phyloP scores from a whole-genome alignment of 805 yeast genomes.

The Wickerhamomyces hampshirensis region DNA sequence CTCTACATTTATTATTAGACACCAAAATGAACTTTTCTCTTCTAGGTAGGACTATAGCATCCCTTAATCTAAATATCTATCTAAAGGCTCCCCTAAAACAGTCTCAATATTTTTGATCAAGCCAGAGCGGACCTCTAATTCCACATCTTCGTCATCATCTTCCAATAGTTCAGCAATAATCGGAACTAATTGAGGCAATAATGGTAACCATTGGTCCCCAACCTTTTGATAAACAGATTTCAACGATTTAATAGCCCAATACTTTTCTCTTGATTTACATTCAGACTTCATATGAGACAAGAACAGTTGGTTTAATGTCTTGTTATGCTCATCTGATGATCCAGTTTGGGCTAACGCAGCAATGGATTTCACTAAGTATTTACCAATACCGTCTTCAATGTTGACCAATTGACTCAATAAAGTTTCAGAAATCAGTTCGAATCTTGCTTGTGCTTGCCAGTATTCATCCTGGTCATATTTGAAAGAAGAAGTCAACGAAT shows the following conservation, averaged over 20 bases:
- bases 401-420: constrained; percentile 61
- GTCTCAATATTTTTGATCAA: constrained; percentile 87
- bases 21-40: no score
- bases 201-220: constrained; percentile 90
- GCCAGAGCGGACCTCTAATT: constrained; percentile 84
- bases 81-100: constrained; percentile 92
- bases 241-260: constrained; percentile 77
- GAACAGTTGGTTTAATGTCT: constrained; percentile 59
- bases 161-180: constrained; percentile 91
- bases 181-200: constrained; percentile 93
- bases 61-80: constrained; percentile 55
- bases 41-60: no score
- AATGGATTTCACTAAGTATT: constrained; percentile 74
- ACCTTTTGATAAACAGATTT: constrained; percentile 82
- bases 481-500: constrained; percentile 74
- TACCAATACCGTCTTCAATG: constrained; percentile 72
- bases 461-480: constrained; percentile 89
- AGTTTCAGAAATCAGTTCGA: constrained; percentile 60
- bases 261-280: constrained; percentile 52
- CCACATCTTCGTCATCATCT: constrained; percentile 93
- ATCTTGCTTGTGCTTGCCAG: constrained; percentile 88
- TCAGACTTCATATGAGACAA: constrained; percentile 64
- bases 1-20: no score
- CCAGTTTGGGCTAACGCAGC: constrained; percentile 70
- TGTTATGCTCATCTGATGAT: constrained; percentile 70